Evolutionary conservation across 164 flowering plant species (phyloP).

Genomic region (Tinospora cordifolia): DNA sequence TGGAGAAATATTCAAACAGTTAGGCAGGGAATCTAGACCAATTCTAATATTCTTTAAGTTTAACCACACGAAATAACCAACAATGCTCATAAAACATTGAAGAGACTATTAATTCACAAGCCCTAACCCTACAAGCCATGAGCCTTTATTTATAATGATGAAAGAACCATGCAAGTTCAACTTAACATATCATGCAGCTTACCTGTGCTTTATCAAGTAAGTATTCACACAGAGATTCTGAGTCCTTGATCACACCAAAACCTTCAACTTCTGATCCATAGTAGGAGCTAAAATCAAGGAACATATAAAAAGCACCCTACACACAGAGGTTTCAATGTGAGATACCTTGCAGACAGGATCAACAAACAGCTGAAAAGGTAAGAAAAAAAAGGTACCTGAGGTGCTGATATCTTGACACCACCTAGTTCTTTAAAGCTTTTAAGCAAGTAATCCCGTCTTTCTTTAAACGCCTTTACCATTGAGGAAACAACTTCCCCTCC

Average conservation of each 20-base stretch:
- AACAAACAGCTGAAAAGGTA: not conserved
- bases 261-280: slow-evolving; percentile 78
- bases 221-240: slow-evolving; percentile 82
- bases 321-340: not conserved
- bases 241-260: slow-evolving; percentile 64
- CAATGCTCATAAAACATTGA: too few species aligned
- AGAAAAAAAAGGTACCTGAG: slow-evolving; percentile 46
- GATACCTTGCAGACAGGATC: not conserved
- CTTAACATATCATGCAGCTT: slow-evolving; percentile 5
- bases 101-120: not conserved
- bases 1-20: not conserved
- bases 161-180: not conserved
- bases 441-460: slow-evolving; percentile 76
- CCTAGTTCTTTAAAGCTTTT: slow-evolving; percentile 58
- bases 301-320: slow-evolving; percentile 97
- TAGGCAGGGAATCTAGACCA: not conserved
- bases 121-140: not conserved
- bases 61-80: too few species aligned
- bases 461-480: slow-evolving; percentile 86
- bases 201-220: slow-evolving; percentile 84
- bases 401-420: slow-evolving; percentile 81
- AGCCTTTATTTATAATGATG: not conserved
- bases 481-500: slow-evolving; percentile 79
- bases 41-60: not conserved
- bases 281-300: slow-evolving; percentile 75